Percentiles rank a stretch among this genome's conserved stretches.
These are phyloP conservation scores for Beauveria caledonica DNA, from an alignment of 2,329 filamentous ascomycete species.

Conservation along the genomic window DNA sequence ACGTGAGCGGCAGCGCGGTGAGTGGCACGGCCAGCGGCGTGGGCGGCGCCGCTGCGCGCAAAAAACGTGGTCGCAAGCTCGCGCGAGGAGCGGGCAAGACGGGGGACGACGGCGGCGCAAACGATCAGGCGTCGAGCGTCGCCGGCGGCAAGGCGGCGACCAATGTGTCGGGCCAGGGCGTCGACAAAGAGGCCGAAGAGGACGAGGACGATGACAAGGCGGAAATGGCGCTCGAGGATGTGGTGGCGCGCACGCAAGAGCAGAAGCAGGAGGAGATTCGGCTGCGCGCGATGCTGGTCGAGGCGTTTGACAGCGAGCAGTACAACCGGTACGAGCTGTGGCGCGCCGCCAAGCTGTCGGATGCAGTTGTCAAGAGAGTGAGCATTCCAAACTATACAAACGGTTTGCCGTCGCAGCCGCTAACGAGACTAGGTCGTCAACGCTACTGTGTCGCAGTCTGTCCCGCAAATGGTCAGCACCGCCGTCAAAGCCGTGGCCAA, in stretches of 20 bases:
- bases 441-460: conserved; percentile 71
- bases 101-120: conserved; percentile 25
- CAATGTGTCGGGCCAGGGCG: conserved; percentile 35
- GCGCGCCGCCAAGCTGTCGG: conserved; percentile 59
- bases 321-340: conserved; percentile 63
- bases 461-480: conserved; percentile 63
- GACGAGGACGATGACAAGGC: conserved; percentile 49
- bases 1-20: conserved; percentile 54
- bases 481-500: conserved; percentile 72
- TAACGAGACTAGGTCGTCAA: conserved; percentile 54
- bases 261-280: conserved; percentile 56
- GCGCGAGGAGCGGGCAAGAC: conserved; percentile 44
- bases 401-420: background rate
- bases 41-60: conserved; percentile 34
- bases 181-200: conserved; percentile 39
- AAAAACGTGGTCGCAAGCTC: conserved; percentile 52
- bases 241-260: conserved; percentile 55
- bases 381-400: conserved; percentile 16
- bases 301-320: conserved; percentile 58
- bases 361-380: conserved; percentile 61
- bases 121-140: conserved; percentile 37
- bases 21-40: conserved; percentile 32
- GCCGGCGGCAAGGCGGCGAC: conserved; percentile 33
- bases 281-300: conserved; percentile 51
- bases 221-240: conserved; percentile 49